Base-by-base conservation (phyloP, 495 filamentous ascomycete genomes). In the Staphylotrichum tortipilum region DNA sequence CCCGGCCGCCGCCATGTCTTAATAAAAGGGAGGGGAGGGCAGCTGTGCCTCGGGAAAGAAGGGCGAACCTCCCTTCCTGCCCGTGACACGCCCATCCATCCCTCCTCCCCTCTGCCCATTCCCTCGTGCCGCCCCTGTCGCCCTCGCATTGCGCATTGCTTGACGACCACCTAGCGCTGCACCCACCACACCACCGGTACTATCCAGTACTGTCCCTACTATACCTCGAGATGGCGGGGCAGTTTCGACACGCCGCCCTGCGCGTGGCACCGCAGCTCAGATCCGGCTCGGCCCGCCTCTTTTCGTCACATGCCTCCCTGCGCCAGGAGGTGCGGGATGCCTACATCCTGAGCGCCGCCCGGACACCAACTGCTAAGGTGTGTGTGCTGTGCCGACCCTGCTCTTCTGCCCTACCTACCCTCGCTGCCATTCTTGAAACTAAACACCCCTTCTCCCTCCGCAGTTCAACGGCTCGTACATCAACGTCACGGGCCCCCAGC, bases 311-410 rank as follows among this genome's bases (percentile, higher is more conserved):
- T 53, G 62, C 77, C 29, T 63, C 70, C 24, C 66, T 68, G n/a
- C 70, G 63, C 44, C 76, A 79, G 72, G 84, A 94, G 61, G 78
- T 94, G 34, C 82, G 83, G 53, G 88, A 95, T 59, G 90, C 83
- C 22, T 98, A 96, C 68, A 95, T 98, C 58, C 64, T 98, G 35
- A 85, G 84, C 60, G 91, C 84, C 18, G 79, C 88, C 15, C 79
- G 91, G 48, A 98, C 91, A 35, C 90, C 91, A 7, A 89, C 87
- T 28, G 85, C 80, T 47, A 92, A 88, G 75, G 90, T 94, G 58
- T 44, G 68, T 46, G 6, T 5, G 26, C 6, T n/a, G n/a, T n/a
- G n/a, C n/a, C n/a, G n/a, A n/a, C n/a, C n/a, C n/a, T n/a, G n/a
- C n/a, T n/a, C n/a, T n/a, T n/a, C n/a, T n/a, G n/a, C n/a, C n/a